Conservation (phyloP, 306 rosid species). For the Biancaea sappan region DNA sequence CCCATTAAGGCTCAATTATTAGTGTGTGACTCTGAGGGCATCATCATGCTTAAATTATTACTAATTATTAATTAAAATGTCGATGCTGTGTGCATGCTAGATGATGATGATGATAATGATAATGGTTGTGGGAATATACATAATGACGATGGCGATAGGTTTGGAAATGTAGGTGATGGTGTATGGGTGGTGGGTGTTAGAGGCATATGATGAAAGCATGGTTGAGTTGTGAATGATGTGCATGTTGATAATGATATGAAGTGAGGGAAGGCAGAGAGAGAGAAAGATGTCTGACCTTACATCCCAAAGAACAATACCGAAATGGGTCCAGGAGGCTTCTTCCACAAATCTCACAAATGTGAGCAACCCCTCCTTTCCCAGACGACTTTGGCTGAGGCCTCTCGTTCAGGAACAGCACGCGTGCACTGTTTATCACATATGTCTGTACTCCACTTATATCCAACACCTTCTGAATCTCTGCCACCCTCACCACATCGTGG, state of each 20-base stretch:
- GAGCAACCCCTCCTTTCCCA: constrained; percentile 75
- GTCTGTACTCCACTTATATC: constrained; percentile 90
- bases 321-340: constrained; percentile 91
- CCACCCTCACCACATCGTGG: constrained; percentile 90
- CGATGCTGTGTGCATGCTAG: constrained; percentile 14
- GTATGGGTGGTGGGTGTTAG: constrained; percentile 64
- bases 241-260: constrained; percentile 46
- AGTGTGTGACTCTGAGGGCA: too few species aligned
- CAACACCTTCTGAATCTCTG: constrained; percentile 73
- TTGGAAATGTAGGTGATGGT: constrained; percentile 64
- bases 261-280: constrained; percentile 2
- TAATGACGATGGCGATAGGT: constrained; percentile 48
- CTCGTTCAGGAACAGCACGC: constrained; percentile 89
- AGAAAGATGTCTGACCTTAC: constrained; percentile 69
- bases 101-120: constrained; percentile 10
- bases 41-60: too few species aligned
- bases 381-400: constrained; percentile 86
- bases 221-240: constrained; percentile 47
- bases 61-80: constrained; percentile 19
- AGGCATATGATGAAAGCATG: constrained; percentile 41
- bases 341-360: constrained; percentile 88
- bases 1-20: constrained; percentile 21
- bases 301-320: constrained; percentile 92
- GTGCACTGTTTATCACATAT: constrained; percentile 89
- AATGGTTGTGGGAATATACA: constrained; percentile 28